Evolutionary conservation across 305 asterid species (phyloP).

Genomic region (Fraxinus xanthoxyloides): DNA sequence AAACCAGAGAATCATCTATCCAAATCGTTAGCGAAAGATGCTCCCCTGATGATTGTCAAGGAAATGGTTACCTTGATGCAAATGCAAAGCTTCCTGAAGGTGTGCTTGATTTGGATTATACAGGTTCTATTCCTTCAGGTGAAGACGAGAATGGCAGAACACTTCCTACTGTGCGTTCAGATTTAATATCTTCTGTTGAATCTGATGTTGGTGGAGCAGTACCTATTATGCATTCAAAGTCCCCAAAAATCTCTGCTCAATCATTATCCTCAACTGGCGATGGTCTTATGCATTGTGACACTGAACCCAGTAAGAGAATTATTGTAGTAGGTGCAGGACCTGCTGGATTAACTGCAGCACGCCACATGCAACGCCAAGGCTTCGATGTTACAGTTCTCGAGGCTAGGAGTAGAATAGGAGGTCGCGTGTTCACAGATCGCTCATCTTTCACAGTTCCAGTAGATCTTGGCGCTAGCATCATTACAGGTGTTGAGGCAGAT

Average conservation of each 20-base stretch:
- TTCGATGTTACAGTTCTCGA: slow-evolving; percentile 80
- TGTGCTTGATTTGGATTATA: slow-evolving; percentile 29
- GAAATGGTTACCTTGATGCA: slow-evolving; percentile 37
- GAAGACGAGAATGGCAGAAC: slow-evolving; percentile 36
- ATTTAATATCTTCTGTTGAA: slow-evolving; percentile 28
- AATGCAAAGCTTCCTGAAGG: slow-evolving; percentile 25
- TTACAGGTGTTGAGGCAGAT: slow-evolving; percentile 99
- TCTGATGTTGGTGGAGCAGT: slow-evolving; percentile 29
- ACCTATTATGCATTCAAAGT: slow-evolving; percentile 31
- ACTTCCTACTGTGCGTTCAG: slow-evolving; percentile 35
- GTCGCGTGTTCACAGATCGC: slow-evolving; percentile 91
- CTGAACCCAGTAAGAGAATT: slow-evolving; percentile 49
- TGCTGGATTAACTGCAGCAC: slow-evolving; percentile 98
- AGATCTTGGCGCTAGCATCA: slow-evolving; percentile 99
- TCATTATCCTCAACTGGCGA: slow-evolving; percentile 24
- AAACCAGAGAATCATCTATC: slow-evolving; percentile 37
- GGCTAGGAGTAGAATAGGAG: slow-evolving; percentile 96
- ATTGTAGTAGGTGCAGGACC: slow-evolving; percentile 98
- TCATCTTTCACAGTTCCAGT: slow-evolving; percentile 95
- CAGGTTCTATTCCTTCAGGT: slow-evolving; percentile 31
- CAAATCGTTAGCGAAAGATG: slow-evolving; percentile 31
- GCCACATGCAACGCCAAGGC: slow-evolving; percentile 98
- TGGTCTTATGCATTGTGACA: slow-evolving; percentile 34
- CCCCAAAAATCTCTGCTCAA: slow-evolving; percentile 33
- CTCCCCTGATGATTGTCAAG: slow-evolving; percentile 32